Base-by-base conservation (phyloP, 768 basidiomycete species). In the Boletus fagicola region DNA sequence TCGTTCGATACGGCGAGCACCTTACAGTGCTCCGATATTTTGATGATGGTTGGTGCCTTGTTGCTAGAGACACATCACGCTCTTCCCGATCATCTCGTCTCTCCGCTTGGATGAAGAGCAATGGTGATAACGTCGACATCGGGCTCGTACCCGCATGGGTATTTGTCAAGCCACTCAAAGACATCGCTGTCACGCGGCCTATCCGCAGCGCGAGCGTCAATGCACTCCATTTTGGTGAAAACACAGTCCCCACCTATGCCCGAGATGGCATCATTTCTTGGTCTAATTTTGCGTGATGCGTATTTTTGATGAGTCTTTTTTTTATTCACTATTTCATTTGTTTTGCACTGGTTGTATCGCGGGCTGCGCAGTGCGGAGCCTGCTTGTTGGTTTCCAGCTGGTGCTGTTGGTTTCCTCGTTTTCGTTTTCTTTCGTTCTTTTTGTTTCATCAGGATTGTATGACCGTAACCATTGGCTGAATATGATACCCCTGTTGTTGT, bases 41-140 rank as follows among this genome's bases (percentile, higher is more conserved):
- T 63, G 86, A 91, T 57, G 90, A 92, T 56, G 90, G 88, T 2
- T 92, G 90, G 90, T 89, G 86, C 62, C 77, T 88, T 51, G 86
- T 88, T 51, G 84, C 82, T 20, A 76, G 86, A 30, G 81, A 86
- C 58, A 68, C 45, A 58, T 61, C 57, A 65, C 71, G 26, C 62
- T 76, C 76, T 61, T 79, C 78, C 1, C 72, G 36, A 56, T 76
- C 76, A 53, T 80, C 79, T 8, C 55, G 51, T n/a, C 22, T 59
- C 31, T 63, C 59, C 22, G 7, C 52, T 54, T 36, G 64, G 54
- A 53, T 36, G 36, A 59, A 48, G 33, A 61, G 44, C 20, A 24
- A 53, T 57, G 45, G 68, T 66, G 74, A 73, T 20, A 76, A 81
- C 42, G 74, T 85, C 36, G 88, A 90, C 66, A 69, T 90, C 18